Conservation (phyloP, 768 basidiomycete genomes). For the Mycena filopes region DNA sequence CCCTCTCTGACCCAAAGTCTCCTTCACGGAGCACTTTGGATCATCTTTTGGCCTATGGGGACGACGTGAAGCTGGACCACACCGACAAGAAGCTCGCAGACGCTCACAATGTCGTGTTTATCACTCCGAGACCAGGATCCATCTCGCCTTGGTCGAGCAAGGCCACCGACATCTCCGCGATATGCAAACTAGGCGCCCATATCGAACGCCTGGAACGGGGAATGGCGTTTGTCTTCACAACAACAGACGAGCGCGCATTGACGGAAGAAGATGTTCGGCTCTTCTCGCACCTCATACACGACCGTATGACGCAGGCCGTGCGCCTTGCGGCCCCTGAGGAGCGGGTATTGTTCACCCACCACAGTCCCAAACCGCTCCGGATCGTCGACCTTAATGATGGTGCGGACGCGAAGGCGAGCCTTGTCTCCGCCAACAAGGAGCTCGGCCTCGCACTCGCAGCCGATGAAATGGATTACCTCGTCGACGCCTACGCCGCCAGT, state of each 20-base stretch:
- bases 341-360: constrained; percentile 66
- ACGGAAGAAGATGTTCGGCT: constrained; percentile 57
- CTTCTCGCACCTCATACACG: constrained; percentile 83
- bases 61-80: constrained; percentile 64
- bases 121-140: constrained; percentile 87
- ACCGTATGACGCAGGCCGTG: constrained; percentile 95
- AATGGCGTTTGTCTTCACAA: constrained; percentile 70
- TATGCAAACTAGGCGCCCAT: constrained; percentile 82
- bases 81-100: constrained; percentile 52
- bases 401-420: constrained; percentile 62
- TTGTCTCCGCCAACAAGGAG: constrained; percentile 80
- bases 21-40: constrained; percentile 64
- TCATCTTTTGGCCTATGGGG: constrained; percentile 86
- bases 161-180: constrained; percentile 91
- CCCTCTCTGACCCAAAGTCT: constrained; percentile 58
- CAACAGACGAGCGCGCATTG: constrained; percentile 52
- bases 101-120: constrained; percentile 65
- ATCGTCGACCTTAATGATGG: constrained; percentile 69
- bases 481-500: constrained; percentile 88
- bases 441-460: constrained; percentile 91
- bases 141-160: constrained; percentile 99
- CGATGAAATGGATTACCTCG: constrained; percentile 93
- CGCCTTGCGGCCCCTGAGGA: constrained; percentile 68
- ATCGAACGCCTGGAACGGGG: constrained; percentile 92
- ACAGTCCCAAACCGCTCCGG: constrained; percentile 72